A percentile compares a stretch with the other conserved stretches of the same genome.
These are phyloP conservation scores for Ganoderma sp. DNA, from an alignment of 1,284 basidiomycete species.

Conservation along the genomic window DNA sequence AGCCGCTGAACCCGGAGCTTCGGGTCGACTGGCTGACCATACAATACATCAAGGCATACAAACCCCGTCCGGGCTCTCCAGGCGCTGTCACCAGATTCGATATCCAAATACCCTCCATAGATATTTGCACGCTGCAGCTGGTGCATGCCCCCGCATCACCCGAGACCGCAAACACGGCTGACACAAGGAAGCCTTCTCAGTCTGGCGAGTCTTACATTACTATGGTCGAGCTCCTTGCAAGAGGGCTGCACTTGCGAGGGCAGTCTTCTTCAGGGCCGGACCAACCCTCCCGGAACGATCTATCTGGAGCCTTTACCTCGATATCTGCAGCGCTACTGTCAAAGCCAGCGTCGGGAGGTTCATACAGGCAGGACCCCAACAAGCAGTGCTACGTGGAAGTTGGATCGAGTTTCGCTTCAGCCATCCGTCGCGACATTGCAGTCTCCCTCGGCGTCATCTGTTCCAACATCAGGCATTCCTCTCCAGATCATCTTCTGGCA, in stretches of 20 bases:
- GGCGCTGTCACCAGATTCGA: slow-evolving; percentile 29
- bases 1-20: slow-evolving; percentile 40
- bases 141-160: slow-evolving; percentile 5
- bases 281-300: background rate
- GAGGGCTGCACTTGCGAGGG: slow-evolving; percentile 13
- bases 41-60: slow-evolving; percentile 33
- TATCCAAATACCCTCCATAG: slow-evolving; percentile 26
- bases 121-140: slow-evolving; percentile 31
- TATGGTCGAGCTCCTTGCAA: slow-evolving; percentile 15
- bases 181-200: slow-evolving; percentile 4
- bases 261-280: slow-evolving; percentile 3
- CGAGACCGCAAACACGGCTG: background rate
- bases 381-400: slow-evolving; percentile 23
- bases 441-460: slow-evolving; percentile 26
- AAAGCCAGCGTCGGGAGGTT: slow-evolving; percentile 11
- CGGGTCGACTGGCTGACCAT: slow-evolving; percentile 39
- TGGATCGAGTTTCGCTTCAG: slow-evolving; percentile 20
- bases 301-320: slow-evolving; percentile 18
- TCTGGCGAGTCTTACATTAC: slow-evolving; percentile 18
- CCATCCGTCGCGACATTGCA: slow-evolving; percentile 5
- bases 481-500: slow-evolving; percentile 31
- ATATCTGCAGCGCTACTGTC: slow-evolving; percentile 18
- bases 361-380: slow-evolving; percentile 19
- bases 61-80: background rate
- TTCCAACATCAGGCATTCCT: slow-evolving; percentile 29